Evolutionary conservation across 169 alveolate species (phyloP), one percentile per base, ranked within the genome.

Genomic region (Cystoisospora suis): DNA sequence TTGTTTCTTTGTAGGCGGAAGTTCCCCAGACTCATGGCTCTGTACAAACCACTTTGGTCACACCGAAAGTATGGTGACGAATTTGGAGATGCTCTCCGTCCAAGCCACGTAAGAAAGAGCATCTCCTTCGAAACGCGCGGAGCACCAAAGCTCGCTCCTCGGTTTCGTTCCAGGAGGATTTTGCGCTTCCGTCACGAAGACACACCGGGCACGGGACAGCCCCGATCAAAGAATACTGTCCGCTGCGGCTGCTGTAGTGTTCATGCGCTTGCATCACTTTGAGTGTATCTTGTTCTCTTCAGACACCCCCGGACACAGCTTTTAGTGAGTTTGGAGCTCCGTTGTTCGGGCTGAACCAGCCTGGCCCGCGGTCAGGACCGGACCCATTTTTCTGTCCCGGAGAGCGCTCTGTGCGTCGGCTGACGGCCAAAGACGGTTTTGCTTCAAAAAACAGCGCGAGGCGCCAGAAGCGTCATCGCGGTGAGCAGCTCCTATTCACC

Each of bases 51-150:
- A 7, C 38, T 59, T 42, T 72, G 81, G 90, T 12, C 38, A 2
- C 32, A 59, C 15, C 59, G 87, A 44, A 47, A 59, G 40, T 58
- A 7, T 49, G 92, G 75, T 34, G 86, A 38, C 36, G 88, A 89
- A 34, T 47, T 45, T n/a, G 72, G 87, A 29, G 94, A 86, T 81
- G 96, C 91, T 96, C 34, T 97, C 95, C 92, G 99, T 97, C 93
- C 97, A 97, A 69, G 98, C 97, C 96, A 99, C 98, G 95, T 98
- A 32, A 61, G 61, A 9, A 20, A 12, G n/a, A 12, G 9, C 61
- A 49, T 20, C 20, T 49, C 61, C 61, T 49, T 49, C 61, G 20
- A 9, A 49, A 20, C 9, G 20, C 61, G 61, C 61, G 61, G 20
- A 9, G 20, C 20, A 20, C 61, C 20, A 49, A 49, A 49, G n/a